Conservation (phyloP, 2,329 filamentous ascomycete species). For the Colletotrichum agaves region DNA sequence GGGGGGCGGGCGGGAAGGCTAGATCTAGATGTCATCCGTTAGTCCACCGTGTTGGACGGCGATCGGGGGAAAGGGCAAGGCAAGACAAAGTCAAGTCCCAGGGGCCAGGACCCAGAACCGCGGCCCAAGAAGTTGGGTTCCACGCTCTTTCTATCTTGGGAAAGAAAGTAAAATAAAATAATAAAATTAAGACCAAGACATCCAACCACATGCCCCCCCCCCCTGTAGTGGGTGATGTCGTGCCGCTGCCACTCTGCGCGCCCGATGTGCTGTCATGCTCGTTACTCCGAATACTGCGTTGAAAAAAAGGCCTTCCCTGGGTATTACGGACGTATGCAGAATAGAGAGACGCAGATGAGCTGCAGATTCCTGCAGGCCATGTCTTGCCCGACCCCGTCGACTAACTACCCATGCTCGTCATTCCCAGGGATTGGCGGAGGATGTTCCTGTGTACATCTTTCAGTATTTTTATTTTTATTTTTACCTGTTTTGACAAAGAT, state of each 20-base stretch:
- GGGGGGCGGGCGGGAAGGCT: too few relatives aligned
- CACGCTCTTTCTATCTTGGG: neutral
- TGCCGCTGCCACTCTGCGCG: conserved; percentile 23
- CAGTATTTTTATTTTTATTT: too few relatives aligned
- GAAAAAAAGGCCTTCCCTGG: conserved; percentile 11
- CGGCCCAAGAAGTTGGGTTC: conserved; percentile 23
- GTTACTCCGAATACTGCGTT: neutral
- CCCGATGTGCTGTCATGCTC: conserved; percentile 25
- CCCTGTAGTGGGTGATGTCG: conserved; percentile 17
- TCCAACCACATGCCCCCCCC: conserved; percentile 2
- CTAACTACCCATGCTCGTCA: neutral
- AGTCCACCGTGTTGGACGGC: neutral
- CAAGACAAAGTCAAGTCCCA: neutral
- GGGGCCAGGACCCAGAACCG: neutral
- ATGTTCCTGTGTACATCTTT: neutral
- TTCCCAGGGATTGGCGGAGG: too few relatives aligned
- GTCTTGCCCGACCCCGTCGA: conserved; percentile 18
- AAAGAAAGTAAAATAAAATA: too few relatives aligned
- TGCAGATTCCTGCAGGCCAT: conserved; percentile 34
- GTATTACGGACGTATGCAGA: conserved; percentile 31
- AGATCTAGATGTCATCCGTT: neutral
- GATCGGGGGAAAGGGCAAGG: neutral
- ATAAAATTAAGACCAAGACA: neutral
- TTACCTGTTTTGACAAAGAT: neutral
- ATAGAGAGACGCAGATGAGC: conserved; percentile 26